These are phyloP conservation scores for Grosmannia serpens DNA, from an alignment of 2,329 filamentous ascomycete genomes.

Conservation along the genomic window DNA sequence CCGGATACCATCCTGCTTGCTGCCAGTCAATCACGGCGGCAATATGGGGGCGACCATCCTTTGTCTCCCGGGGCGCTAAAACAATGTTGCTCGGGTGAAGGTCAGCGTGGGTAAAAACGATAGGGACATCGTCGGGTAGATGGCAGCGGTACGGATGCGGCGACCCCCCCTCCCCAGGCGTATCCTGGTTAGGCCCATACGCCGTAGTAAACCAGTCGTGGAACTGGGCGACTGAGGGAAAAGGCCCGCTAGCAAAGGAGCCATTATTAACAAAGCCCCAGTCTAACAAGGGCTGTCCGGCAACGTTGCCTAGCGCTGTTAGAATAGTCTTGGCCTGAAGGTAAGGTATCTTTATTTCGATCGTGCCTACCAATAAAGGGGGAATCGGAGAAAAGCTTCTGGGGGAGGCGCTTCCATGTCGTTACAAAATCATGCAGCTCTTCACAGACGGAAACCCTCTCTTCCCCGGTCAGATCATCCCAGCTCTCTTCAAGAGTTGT, in stretches of 20 bases:
- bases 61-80: constrained; percentile 11
- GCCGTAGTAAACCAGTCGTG: constrained; percentile 14
- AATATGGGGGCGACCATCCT: constrained; percentile 12
- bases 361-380: background rate
- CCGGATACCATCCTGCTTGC: constrained; percentile 23
- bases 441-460: constrained; percentile 10
- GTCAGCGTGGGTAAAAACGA: constrained; percentile 23
- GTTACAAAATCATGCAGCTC: constrained; percentile 12
- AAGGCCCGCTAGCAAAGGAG: constrained; percentile 13
- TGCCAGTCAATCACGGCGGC: constrained; percentile 22
- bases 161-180: background rate
- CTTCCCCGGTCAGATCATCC: constrained; percentile 4
- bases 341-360: background rate
- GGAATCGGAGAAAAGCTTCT: constrained; percentile 5
- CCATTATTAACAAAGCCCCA: constrained; percentile 11
- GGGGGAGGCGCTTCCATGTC: constrained; percentile 9
- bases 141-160: constrained; percentile 14
- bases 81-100: constrained; percentile 23
- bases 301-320: constrained; percentile 2
- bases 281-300: constrained; percentile 9
- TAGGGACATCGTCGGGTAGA: constrained; percentile 17
- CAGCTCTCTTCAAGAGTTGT: constrained; percentile 12
- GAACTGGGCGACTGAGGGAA: constrained; percentile 14
- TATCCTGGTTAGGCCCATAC: background rate
- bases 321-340: background rate